A percentile compares a stretch with the other conserved stretches of the same genome.
These are phyloP conservation scores for Beauveria medogensis DNA, from an alignment of 2,329 filamentous ascomycete genomes.

Conservation along the genomic window DNA sequence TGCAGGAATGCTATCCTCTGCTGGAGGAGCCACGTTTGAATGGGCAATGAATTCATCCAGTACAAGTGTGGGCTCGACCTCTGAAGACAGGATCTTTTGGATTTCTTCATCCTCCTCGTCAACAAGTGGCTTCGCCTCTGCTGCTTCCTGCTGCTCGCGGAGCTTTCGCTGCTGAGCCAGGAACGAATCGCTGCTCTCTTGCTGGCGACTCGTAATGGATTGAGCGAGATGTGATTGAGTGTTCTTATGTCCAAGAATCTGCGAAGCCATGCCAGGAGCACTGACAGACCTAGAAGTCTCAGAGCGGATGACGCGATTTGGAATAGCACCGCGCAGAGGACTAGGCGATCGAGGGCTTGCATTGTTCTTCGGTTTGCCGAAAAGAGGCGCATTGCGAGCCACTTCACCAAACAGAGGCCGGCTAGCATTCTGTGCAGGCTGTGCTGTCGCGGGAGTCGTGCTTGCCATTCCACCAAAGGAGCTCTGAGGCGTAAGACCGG, in stretches of 20 bases:
- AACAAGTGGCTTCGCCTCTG: slow-evolving; percentile 48
- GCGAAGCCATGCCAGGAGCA: slow-evolving; percentile 50
- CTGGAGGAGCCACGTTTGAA: slow-evolving; percentile 43
- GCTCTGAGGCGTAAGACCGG: slow-evolving; percentile 48
- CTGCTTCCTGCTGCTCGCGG: slow-evolving; percentile 47
- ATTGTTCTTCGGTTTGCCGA: slow-evolving; percentile 42
- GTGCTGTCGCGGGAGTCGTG: slow-evolving; percentile 21
- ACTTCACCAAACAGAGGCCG: slow-evolving; percentile 49
- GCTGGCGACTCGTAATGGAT: slow-evolving; percentile 32
- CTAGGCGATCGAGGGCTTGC: slow-evolving; percentile 66
- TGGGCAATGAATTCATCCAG: slow-evolving; percentile 63
- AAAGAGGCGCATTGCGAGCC: slow-evolving; percentile 39
- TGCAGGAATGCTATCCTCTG: slow-evolving; percentile 49
- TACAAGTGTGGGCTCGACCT: slow-evolving; percentile 51
- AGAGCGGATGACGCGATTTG: slow-evolving; percentile 38
- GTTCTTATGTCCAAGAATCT: slow-evolving; percentile 38
- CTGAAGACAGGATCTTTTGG: slow-evolving; percentile 52
- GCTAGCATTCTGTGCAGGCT: slow-evolving; percentile 35
- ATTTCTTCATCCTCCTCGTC: slow-evolving; percentile 65
- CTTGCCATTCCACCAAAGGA: slow-evolving; percentile 47
- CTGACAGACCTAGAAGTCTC: slow-evolving; percentile 51
- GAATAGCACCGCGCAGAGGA: slow-evolving; percentile 53
- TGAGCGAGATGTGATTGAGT: slow-evolving; percentile 28
- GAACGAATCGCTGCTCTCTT: slow-evolving; percentile 36
- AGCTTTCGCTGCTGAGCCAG: slow-evolving; percentile 42